Conservation (phyloP, 257 asterid genomes). For the Ilex asprella region DNA sequence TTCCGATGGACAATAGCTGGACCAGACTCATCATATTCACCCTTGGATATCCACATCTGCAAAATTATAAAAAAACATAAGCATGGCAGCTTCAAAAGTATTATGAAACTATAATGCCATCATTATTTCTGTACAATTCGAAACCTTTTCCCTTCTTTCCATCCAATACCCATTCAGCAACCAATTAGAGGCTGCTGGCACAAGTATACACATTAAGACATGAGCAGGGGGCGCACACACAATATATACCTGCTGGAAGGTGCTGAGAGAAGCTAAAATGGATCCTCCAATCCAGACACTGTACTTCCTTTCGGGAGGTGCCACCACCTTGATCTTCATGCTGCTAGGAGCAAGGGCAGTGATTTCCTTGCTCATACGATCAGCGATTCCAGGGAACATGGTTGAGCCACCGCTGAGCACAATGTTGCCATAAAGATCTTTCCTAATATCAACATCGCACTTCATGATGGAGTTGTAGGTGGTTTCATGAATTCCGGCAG, state of each 20-base stretch:
- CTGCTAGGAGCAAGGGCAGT: no score
- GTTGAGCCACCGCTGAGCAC: neutral
- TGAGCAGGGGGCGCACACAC: neutral
- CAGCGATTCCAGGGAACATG: neutral
- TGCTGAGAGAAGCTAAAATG: no score
- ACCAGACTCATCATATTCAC: neutral
- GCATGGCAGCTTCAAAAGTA: neutral
- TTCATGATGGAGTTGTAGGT: constrained; percentile 32
- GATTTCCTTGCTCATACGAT: neutral
- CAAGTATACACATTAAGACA: no score
- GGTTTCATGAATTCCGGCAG: constrained; percentile 29
- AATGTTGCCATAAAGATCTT: constrained; percentile 11
- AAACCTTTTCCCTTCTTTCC: no score
- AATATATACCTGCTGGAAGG: no score
- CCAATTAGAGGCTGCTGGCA: no score
- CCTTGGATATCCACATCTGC: constrained; percentile 1
- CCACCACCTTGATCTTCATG: no score
- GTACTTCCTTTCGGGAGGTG: no score
- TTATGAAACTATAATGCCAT: neutral
- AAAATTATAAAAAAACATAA: no score
- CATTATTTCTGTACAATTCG: no score
- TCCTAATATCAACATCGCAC: constrained; percentile 31
- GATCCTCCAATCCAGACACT: no score
- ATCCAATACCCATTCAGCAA: no score
- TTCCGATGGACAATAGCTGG: neutral